Evolutionary conservation across 2,329 filamentous ascomycete genomes (phyloP), one percentile per base, ranked within the genome.

Genomic region (Nemania serpens): DNA sequence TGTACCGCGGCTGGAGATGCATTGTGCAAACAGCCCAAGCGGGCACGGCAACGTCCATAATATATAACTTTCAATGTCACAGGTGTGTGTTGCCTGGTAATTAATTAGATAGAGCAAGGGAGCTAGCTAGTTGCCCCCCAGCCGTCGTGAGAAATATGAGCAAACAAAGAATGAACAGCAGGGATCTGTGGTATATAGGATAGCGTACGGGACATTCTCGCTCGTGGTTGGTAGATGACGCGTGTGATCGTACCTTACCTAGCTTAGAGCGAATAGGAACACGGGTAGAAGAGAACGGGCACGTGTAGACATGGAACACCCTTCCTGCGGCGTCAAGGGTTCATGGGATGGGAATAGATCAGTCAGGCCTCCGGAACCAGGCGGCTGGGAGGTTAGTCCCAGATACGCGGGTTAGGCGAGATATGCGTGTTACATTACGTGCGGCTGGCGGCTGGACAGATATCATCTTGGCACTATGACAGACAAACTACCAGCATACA

Each of bases 51-150:
- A 41, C 41, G 13, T 13, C 25, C 25, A 7, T n/a, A 7, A 47
- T 59, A 42, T 59, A 53, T 59, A 43, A n/a, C 56, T 17, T 48
- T 33, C n/a, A 17, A 18, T 13, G 22, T 18, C 17, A 39, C 34
- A 48, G n/a, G 36, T 37, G 33, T 3, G 7, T 22, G 15, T 42
- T 29, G 7, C 25, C n/a, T n/a, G n/a, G n/a, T n/a, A n/a, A n/a
- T n/a, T n/a, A n/a, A n/a, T n/a, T n/a, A n/a, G n/a, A n/a, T n/a
- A n/a, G n/a, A n/a, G n/a, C n/a, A n/a, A n/a, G n/a, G n/a, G n/a
- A n/a, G n/a, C n/a, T n/a, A n/a, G n/a, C n/a, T n/a, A n/a, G n/a
- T n/a, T n/a, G n/a, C n/a, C n/a, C n/a, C 49, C 42, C 15, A 11
- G 22, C 15, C 22, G 33, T 48, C 22, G 29, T 49, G 13, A 29